These are phyloP conservation scores for Cordyceps fumosorosea DNA, from an alignment of 2,329 filamentous ascomycete species.

Conservation along the genomic window DNA sequence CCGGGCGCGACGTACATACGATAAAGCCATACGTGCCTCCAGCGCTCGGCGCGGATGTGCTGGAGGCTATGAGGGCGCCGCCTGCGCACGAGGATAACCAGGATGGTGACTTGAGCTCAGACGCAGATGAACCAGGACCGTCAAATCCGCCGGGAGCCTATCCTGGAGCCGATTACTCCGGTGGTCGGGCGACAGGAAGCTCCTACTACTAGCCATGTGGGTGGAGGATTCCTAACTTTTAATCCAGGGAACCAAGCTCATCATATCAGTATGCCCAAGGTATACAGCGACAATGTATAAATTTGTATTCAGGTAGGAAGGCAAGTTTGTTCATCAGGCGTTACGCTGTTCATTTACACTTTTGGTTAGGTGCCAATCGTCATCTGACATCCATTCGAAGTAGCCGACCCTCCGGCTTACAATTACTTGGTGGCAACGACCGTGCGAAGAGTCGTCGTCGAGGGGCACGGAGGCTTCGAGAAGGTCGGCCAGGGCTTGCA, in stretches of 20 bases:
- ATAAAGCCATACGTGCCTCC: constrained; percentile 63
- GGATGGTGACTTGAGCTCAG: constrained; percentile 31
- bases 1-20: constrained; percentile 77
- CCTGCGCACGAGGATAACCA: constrained; percentile 29
- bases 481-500: constrained; percentile 15
- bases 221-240: background rate
- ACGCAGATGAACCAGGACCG: constrained; percentile 28
- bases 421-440: background rate
- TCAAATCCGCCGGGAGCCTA: constrained; percentile 41
- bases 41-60: constrained; percentile 53
- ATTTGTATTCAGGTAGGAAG: background rate
- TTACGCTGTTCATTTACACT: background rate
- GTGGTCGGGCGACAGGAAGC: constrained; percentile 25
- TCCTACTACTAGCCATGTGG: constrained; percentile 28
- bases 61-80: constrained; percentile 52
- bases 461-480: constrained; percentile 15
- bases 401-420: background rate
- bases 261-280: background rate
- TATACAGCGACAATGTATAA: background rate
- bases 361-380: background rate
- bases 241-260: no score
- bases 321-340: background rate
- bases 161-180: constrained; percentile 38
- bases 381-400: background rate
- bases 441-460: background rate